Evolutionary conservation across 176 grass and related monocot species (phyloP).

Genomic region (Carex cristatella): DNA sequence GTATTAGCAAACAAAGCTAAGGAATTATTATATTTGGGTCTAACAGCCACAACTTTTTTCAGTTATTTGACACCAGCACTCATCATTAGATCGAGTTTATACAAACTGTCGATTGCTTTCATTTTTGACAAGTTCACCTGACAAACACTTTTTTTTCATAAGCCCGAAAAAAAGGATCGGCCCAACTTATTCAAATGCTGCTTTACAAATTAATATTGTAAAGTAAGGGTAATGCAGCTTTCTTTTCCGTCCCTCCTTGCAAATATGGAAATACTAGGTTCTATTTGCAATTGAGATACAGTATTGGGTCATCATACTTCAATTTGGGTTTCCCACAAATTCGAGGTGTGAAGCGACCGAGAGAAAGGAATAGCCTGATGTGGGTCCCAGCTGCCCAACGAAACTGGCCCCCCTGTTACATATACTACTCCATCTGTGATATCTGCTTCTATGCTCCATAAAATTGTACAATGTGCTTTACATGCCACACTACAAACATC

Average conservation of each 20-base stretch:
- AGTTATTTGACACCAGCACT: background rate
- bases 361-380: slow-evolving; percentile 66
- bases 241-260: slow-evolving; percentile 8
- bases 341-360: slow-evolving; percentile 41
- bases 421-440: slow-evolving; percentile 59
- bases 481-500: slow-evolving; percentile 49
- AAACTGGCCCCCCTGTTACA: slow-evolving; percentile 71
- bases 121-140: background rate
- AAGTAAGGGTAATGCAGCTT: background rate
- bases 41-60: background rate
- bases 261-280: slow-evolving; percentile 18
- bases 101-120: background rate
- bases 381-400: slow-evolving; percentile 80
- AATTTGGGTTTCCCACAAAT: slow-evolving; percentile 65
- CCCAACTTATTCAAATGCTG: background rate
- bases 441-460: slow-evolving; percentile 81
- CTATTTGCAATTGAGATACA: background rate
- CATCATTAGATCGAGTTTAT: background rate
- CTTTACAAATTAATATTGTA: slow-evolving; percentile 6
- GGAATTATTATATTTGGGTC: background rate
- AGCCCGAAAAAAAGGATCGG: background rate
- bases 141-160: background rate
- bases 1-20: background rate
- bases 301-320: slow-evolving; percentile 39
- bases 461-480: slow-evolving; percentile 73